Evolutionary conservation across 164 flowering plant genomes (phyloP).

Genomic region (Cinnamomum chago): DNA sequence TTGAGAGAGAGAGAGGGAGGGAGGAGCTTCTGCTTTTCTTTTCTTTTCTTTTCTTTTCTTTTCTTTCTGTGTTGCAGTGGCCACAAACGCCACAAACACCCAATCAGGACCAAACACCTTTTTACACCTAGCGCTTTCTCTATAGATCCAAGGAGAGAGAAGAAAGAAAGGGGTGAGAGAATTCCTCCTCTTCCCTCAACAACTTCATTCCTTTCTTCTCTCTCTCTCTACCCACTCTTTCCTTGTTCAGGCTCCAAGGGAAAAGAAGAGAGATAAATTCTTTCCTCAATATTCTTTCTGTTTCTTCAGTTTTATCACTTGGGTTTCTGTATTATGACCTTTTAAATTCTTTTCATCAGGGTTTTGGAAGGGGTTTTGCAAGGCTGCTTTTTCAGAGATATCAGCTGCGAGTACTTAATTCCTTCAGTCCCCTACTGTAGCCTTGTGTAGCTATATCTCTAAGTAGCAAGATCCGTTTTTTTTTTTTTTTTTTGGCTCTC

Average conservation of each 20-base stretch:
- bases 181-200: background rate
- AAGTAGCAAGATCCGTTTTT: slow-evolving; percentile 17
- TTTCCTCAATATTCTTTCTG: slow-evolving; percentile 19
- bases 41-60: background rate
- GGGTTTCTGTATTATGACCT: slow-evolving; percentile 21
- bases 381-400: no score
- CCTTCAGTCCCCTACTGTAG: no score
- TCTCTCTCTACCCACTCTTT: background rate
- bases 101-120: slow-evolving; percentile 22
- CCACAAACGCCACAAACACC: slow-evolving; percentile 21
- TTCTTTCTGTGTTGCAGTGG: slow-evolving; percentile 23
- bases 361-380: background rate
- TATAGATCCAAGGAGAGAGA: background rate
- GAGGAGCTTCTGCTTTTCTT: background rate
- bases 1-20: background rate
- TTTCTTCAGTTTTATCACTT: slow-evolving; percentile 19
- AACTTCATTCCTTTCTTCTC: slow-evolving; percentile 20
- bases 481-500: slow-evolving; percentile 16
- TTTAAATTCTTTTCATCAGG: slow-evolving; percentile 6
- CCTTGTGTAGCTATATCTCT: slow-evolving; percentile 23
- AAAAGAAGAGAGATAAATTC: slow-evolving; percentile 16
- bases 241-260: slow-evolving; percentile 18
- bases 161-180: background rate
- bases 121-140: background rate
- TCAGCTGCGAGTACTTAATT: no score